A percentile compares a stretch with the other conserved stretches of the same genome.
phyloP scores from a whole-genome alignment of 2,329 filamentous ascomycete genomes.

The Diaporthe sp. region DNA sequence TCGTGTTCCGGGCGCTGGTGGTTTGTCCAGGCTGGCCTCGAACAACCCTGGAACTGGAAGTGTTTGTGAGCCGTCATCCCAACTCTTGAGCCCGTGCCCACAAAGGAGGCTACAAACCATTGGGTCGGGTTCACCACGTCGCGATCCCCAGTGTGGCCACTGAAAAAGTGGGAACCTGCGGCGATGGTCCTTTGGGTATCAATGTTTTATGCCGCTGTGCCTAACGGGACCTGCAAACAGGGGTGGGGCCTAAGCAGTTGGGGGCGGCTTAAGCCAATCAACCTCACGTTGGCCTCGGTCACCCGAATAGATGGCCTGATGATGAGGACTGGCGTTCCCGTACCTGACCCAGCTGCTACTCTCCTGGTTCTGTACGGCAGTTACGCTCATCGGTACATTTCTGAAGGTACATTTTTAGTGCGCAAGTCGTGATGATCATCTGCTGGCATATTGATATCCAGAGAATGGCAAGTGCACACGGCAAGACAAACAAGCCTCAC shows the following conservation, averaged over 20 bases:
- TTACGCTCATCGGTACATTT: conserved; percentile 9
- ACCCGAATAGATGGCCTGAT: conserved; percentile 31
- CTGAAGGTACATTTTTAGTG: not conserved
- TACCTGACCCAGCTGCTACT: conserved; percentile 14
- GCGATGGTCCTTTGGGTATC: conserved; percentile 32
- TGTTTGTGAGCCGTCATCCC: conserved; percentile 32
- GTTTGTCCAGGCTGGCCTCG: conserved; percentile 6
- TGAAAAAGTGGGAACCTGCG: conserved; percentile 32
- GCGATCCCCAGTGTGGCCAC: conserved; percentile 26
- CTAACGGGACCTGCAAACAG: conserved; percentile 37
- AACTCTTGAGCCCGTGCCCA: conserved; percentile 20
- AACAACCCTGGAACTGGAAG: conserved; percentile 23
- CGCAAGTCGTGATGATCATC: not conserved
- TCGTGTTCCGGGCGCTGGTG: conserved; percentile 5
- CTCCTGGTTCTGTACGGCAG: conserved; percentile 3
- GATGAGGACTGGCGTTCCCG: conserved; percentile 15
- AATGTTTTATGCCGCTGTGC: conserved; percentile 35
- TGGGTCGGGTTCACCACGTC: conserved; percentile 25
- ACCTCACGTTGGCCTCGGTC: conserved; percentile 30
- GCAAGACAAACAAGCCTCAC: not conserved
- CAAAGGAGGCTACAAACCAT: conserved; percentile 25
- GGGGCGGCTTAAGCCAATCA: conserved; percentile 33
- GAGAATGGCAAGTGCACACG: not conserved
- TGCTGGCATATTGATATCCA: not conserved
- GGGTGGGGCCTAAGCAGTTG: conserved; percentile 20